Conservation (phyloP, 1,139 yeast species). For the Kluyveromyces sp. region DNA sequence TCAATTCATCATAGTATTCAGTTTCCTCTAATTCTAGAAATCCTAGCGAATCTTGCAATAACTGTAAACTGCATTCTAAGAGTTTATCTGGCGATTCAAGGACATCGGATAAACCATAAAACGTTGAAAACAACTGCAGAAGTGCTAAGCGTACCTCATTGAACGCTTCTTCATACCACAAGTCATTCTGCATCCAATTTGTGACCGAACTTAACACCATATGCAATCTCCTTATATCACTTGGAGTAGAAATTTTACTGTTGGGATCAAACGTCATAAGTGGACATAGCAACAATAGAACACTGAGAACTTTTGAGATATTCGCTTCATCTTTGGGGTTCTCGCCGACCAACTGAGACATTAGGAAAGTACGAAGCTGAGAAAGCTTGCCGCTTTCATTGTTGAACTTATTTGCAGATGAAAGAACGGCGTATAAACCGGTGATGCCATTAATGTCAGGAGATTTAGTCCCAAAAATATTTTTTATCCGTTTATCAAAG, state of each 20-base stretch:
- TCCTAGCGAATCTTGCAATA: conserved; percentile 48
- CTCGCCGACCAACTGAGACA: conserved; percentile 59
- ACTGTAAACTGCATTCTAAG: conserved; percentile 20
- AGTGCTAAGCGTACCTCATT: conserved; percentile 45
- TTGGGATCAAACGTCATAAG: conserved; percentile 20
- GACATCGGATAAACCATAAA: conserved; percentile 21
- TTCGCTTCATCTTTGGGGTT: conserved; percentile 36
- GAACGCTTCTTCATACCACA: conserved; percentile 53
- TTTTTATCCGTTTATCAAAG: conserved; percentile 33
- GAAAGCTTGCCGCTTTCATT: conserved; percentile 36
- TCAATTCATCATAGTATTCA: conserved; percentile 36
- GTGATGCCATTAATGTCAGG: conserved; percentile 27
- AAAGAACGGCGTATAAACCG: conserved; percentile 36
- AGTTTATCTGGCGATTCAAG: conserved; percentile 9
- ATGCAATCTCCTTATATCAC: conserved; percentile 53
- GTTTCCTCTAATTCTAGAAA: conserved; percentile 39
- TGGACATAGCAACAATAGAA: background rate
- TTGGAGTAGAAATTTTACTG: conserved; percentile 23
- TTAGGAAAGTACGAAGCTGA: conserved; percentile 52
- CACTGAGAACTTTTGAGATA: conserved; percentile 7
- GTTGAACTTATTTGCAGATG: conserved; percentile 36
- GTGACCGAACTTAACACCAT: conserved; percentile 50
- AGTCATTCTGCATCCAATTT: conserved; percentile 55
- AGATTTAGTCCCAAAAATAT: conserved; percentile 23
- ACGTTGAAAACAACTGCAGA: conserved; percentile 39